Evolutionary conservation across 2,329 filamentous ascomycete genomes (phyloP).

Genomic region (Cercospora brassicicola): DNA sequence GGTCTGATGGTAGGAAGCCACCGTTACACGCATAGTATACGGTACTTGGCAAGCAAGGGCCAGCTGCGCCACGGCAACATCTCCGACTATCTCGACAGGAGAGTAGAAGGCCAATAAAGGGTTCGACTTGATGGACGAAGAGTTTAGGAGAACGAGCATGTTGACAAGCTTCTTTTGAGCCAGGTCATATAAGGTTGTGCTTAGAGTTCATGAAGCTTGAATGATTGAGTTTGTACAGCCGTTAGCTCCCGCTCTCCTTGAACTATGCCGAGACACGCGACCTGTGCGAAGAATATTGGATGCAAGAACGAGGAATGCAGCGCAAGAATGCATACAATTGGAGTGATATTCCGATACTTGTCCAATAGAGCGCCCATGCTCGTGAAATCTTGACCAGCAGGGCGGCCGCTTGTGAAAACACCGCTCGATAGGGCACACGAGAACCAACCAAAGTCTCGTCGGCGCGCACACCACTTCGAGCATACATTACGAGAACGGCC

Average conservation of each 20-base stretch:
- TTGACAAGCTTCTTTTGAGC: neutral
- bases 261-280: neutral
- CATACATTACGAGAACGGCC: neutral
- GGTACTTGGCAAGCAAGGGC: neutral
- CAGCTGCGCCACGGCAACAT: neutral
- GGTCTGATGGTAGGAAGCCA: neutral
- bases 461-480: neutral
- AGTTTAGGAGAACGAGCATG: neutral
- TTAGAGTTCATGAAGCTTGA: constrained; percentile 8
- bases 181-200: constrained; percentile 2
- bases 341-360: neutral
- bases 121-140: neutral
- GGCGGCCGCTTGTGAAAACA: neutral
- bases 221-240: constrained; percentile 4
- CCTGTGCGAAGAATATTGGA: neutral
- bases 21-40: constrained; percentile 4
- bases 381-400: neutral
- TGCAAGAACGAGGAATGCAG: neutral
- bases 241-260: neutral
- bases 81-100: neutral
- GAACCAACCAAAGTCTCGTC: neutral
- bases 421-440: neutral
- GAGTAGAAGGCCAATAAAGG: neutral
- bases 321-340: neutral
- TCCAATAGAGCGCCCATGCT: neutral